phyloP scores from a whole-genome alignment of 1,139 yeast genomes.

The Geotrichum reessii region DNA sequence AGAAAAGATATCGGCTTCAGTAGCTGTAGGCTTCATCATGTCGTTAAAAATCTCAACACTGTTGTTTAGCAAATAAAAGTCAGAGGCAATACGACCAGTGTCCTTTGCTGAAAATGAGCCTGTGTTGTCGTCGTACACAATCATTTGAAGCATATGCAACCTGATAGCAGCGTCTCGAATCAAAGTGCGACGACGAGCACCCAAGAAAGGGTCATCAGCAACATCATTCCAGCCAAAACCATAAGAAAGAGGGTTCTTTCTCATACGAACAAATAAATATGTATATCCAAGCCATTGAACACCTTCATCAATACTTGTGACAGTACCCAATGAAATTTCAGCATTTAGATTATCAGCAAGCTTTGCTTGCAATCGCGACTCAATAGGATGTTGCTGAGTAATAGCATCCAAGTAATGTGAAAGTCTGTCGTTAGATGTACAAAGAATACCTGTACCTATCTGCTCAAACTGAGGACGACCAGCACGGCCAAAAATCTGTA shows the following conservation, averaged over 20 bases:
- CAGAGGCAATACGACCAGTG: conserved; percentile 90
- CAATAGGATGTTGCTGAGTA: conserved; percentile 95
- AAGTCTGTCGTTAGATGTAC: conserved; percentile 74
- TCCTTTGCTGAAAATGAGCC: conserved; percentile 80
- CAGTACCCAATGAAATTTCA: conserved; percentile 91
- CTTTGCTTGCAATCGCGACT: conserved; percentile 70
- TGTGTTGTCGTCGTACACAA: conserved; percentile 80
- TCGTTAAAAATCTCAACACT: conserved; percentile 87
- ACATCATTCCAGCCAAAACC: conserved; percentile 90
- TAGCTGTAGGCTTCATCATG: conserved; percentile 74
- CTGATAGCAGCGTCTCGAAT: conserved; percentile 74
- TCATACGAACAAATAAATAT: conserved; percentile 89
- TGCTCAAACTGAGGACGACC: conserved; percentile 97
- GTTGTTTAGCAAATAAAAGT: conserved; percentile 78
- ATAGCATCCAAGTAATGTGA: conserved; percentile 83
- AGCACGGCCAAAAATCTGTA: conserved; percentile 98
- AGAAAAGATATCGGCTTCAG: conserved; percentile 87
- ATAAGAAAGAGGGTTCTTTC: conserved; percentile 85
- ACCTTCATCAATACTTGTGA: conserved; percentile 90
- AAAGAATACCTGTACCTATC: conserved; percentile 85
- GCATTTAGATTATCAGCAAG: conserved; percentile 91
- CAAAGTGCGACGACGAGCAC: conserved; percentile 68
- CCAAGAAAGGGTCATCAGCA: conserved; percentile 73
- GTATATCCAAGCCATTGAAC: conserved; percentile 97
- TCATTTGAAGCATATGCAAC: conserved; percentile 83